Conservation (phyloP, 345 rosid genomes). For the Corymbia maculata region DNA sequence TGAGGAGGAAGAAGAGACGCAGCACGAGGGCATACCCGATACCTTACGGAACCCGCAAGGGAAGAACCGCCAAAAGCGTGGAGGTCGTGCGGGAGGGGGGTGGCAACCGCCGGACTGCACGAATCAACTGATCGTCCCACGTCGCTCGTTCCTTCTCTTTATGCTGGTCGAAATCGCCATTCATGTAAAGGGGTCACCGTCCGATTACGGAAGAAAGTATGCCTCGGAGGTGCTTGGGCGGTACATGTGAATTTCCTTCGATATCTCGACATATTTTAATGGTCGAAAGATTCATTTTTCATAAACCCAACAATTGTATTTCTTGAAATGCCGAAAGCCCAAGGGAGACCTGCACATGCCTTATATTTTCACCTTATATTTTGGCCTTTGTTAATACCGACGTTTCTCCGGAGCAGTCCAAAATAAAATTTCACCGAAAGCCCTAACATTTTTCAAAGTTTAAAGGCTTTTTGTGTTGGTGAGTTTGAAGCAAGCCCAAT, state of each 20-base stretch:
- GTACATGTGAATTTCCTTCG: not conserved
- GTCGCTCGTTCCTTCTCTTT: not conserved
- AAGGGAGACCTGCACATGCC: accelerated
- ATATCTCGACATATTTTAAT: not conserved
- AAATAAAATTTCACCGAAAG: not conserved
- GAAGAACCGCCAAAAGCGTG: not conserved
- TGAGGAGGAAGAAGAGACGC: not conserved
- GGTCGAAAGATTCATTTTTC: not conserved
- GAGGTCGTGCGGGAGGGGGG: not conserved
- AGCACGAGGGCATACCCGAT: not conserved
- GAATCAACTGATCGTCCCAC: not conserved
- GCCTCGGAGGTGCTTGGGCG: not conserved
- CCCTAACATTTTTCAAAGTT: not conserved
- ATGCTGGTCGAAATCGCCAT: not conserved
- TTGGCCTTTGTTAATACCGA: not conserved
- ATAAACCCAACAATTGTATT: not conserved
- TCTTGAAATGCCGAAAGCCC: too few species aligned
- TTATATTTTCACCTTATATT: too few species aligned
- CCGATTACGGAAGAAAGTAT: not conserved
- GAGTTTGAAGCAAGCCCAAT: too few species aligned
- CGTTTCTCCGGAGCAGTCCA: not conserved
- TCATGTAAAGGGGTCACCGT: not conserved
- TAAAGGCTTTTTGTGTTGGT: too few species aligned
- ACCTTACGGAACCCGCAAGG: not conserved
- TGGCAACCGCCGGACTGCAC: not conserved